Conservation (phyloP, 2,329 filamentous ascomycete genomes). For the Alternaria infectoria region DNA sequence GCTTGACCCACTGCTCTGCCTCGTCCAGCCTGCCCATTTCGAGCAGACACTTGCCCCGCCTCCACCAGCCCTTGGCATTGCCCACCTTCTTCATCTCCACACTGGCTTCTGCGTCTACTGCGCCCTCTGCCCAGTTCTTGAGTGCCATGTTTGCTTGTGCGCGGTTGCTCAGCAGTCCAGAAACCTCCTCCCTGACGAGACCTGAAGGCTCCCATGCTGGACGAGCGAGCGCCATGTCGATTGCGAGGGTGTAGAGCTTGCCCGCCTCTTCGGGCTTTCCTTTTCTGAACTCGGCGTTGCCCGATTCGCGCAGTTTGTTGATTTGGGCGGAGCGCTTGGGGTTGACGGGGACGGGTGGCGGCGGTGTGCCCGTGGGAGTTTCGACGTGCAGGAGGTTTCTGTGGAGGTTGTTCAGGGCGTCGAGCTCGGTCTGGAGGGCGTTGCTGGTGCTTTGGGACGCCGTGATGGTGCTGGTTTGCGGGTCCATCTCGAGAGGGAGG, state of each 20-base stretch:
- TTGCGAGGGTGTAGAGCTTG: constrained; percentile 80
- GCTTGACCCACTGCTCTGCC: constrained; percentile 77
- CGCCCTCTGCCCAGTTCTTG: constrained; percentile 81
- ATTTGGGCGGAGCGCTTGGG: constrained; percentile 89
- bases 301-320: constrained; percentile 86
- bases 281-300: constrained; percentile 84
- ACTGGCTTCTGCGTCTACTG: constrained; percentile 85
- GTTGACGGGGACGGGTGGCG: constrained; percentile 88
- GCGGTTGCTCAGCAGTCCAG: constrained; percentile 80
- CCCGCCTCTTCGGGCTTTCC: constrained; percentile 75
- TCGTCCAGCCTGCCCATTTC: constrained; percentile 92
- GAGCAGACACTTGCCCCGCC: constrained; percentile 79
- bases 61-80: constrained; percentile 95
- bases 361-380: constrained; percentile 70
- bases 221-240: constrained; percentile 84
- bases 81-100: constrained; percentile 85
- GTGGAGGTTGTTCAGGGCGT: constrained; percentile 79
- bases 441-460: constrained; percentile 48
- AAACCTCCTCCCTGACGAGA: constrained; percentile 83
- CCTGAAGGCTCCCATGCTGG: constrained; percentile 88
- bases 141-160: constrained; percentile 88
- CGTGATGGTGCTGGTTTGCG: constrained; percentile 77
- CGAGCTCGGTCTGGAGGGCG: constrained; percentile 59
- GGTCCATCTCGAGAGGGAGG: constrained; percentile 81
- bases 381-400: constrained; percentile 71